These are phyloP conservation scores for Podaxis carcinomalis DNA, from an alignment of 768 basidiomycete genomes.

Conservation along the genomic window DNA sequence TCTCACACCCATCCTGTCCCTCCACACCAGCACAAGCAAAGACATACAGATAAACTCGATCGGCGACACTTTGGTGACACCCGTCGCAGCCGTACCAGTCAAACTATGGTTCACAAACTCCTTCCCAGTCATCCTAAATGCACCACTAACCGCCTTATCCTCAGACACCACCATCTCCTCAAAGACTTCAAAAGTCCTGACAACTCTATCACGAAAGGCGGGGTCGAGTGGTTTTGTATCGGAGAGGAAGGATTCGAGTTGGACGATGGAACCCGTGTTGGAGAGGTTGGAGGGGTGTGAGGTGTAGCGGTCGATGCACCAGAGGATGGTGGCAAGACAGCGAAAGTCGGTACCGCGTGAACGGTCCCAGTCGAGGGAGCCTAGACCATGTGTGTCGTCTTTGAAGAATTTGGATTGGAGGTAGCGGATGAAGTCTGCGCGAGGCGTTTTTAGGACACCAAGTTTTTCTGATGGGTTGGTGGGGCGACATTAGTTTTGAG, in stretches of 20 bases:
- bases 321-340: constrained; percentile 50
- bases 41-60: constrained; percentile 62
- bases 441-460: constrained; percentile 57
- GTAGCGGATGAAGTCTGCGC: constrained; percentile 55
- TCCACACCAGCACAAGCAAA: constrained; percentile 50
- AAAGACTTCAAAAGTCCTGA: constrained; percentile 44
- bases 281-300: constrained; percentile 6
- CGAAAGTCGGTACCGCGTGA: constrained; percentile 55
- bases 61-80: constrained; percentile 52
- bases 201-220: constrained; percentile 27
- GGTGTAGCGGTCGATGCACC: constrained; percentile 40
- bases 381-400: constrained; percentile 27
- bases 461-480: constrained; percentile 48
- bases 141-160: constrained; percentile 10
- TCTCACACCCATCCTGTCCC: constrained; percentile 28
- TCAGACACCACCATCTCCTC: constrained; percentile 36
- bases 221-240: constrained; percentile 25
- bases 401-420: constrained; percentile 44
- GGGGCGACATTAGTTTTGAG: too few relatives aligned
- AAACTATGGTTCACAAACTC: constrained; percentile 30
- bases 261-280: constrained; percentile 25
- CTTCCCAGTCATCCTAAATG: background rate
- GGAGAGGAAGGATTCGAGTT: constrained; percentile 50
- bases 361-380: constrained; percentile 44
- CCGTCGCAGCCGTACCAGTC: constrained; percentile 15